Conservation (phyloP, 805 yeast species). For the Candida taoyuanica region DNA sequence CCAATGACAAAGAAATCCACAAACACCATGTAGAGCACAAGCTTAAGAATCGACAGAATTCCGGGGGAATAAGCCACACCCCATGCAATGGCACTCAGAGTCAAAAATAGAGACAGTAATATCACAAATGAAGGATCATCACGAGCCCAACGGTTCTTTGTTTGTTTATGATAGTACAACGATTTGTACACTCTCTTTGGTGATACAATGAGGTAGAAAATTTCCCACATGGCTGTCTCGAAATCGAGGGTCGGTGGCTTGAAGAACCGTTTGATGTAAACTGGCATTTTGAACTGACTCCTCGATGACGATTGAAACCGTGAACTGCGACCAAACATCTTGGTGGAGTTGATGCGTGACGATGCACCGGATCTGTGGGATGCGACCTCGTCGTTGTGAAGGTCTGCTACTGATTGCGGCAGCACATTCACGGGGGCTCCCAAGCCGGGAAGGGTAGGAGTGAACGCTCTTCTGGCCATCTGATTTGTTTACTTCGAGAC, state of each 20-base stretch:
- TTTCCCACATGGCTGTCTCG: slow-evolving; percentile 92
- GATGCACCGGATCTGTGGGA: slow-evolving; percentile 24
- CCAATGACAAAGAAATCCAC: slow-evolving; percentile 79
- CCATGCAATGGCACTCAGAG: slow-evolving; percentile 83
- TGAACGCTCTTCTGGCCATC: slow-evolving; percentile 16
- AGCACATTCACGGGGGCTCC: slow-evolving; percentile 9
- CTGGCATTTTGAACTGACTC: slow-evolving; percentile 28
- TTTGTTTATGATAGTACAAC: slow-evolving; percentile 76
- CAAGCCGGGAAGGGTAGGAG: slow-evolving; percentile 11
- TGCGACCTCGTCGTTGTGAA: slow-evolving; percentile 19
- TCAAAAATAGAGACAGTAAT: slow-evolving; percentile 59
- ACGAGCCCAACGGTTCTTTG: slow-evolving; percentile 76
- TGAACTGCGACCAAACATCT: slow-evolving; percentile 9
- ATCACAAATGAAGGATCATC: slow-evolving; percentile 90
- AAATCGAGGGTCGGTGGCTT: slow-evolving; percentile 82
- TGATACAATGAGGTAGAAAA: slow-evolving; percentile 61
- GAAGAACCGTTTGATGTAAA: slow-evolving; percentile 42
- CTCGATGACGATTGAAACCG: slow-evolving; percentile 5
- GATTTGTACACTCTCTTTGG: slow-evolving; percentile 83
- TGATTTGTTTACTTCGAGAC: too few relatives aligned
- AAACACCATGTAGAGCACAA: slow-evolving; percentile 77
- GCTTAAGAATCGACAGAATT: slow-evolving; percentile 52
- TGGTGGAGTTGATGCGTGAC: slow-evolving; percentile 2
- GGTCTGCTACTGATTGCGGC: slow-evolving; percentile 18
- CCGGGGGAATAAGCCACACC: slow-evolving; percentile 76